phyloP scores from a whole-genome alignment of 2,329 filamentous ascomycete species.

The Monosporascus sp. region DNA sequence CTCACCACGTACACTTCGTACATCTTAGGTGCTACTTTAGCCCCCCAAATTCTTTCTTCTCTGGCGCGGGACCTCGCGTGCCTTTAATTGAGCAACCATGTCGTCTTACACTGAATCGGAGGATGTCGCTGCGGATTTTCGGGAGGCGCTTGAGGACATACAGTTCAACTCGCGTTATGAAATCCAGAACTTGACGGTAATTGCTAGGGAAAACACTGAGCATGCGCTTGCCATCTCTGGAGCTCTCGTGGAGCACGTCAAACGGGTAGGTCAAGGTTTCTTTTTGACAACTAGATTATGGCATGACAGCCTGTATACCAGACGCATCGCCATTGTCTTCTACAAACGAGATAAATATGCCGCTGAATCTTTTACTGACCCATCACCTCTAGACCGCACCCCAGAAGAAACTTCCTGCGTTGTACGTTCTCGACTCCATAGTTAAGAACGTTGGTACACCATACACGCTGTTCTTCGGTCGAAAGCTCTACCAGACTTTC shows the following conservation, averaged over 20 bases:
- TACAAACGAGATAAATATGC: not conserved
- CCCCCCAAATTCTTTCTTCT: not conserved
- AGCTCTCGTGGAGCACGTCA: conserved; percentile 87
- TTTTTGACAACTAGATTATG: conserved; percentile 8
- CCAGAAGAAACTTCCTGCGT: conserved; percentile 83
- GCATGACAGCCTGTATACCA: not conserved
- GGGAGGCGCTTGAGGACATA: conserved; percentile 85
- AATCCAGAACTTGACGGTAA: conserved; percentile 95
- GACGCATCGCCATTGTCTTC: not conserved
- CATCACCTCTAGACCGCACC: conserved; percentile 64
- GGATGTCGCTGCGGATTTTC: conserved; percentile 93
- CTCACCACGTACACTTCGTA: not conserved
- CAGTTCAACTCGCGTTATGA: conserved; percentile 88
- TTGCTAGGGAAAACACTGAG: conserved; percentile 95
- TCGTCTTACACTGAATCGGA: conserved; percentile 54
- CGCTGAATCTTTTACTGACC: not conserved
- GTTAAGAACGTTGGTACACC: conserved; percentile 98
- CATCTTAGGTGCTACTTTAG: not conserved
- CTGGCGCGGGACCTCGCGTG: conserved; percentile 7
- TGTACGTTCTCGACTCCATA: conserved; percentile 96
- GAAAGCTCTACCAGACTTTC: conserved; percentile 87
- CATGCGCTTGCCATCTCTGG: conserved; percentile 90
- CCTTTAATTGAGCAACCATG: conserved; percentile 30
- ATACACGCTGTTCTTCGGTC: conserved; percentile 91
- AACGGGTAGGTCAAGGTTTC: conserved; percentile 65